phyloP scores from a whole-genome alignment of 352 stramenopile genomes.

The Pythium utonaiense region DNA sequence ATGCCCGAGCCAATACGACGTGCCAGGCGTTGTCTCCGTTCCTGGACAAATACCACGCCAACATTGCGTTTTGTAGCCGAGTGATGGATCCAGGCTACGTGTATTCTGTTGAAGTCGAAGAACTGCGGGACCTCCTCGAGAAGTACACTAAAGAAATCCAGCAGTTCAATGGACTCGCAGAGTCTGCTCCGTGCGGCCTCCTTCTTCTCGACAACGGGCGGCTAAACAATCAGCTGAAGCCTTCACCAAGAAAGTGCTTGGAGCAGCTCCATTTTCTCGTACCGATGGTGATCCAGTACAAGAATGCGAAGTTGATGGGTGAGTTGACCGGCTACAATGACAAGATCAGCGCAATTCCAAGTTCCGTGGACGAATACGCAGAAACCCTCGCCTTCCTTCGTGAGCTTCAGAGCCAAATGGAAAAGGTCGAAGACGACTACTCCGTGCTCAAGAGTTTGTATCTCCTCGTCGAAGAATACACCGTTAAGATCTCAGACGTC shows the following conservation, averaged over 20 bases:
- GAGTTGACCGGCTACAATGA: constrained; percentile 58
- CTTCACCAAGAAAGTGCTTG: constrained; percentile 60
- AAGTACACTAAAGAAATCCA: constrained; percentile 62
- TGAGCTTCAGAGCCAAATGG: constrained; percentile 45
- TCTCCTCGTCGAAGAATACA: constrained; percentile 64
- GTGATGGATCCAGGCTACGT: constrained; percentile 30
- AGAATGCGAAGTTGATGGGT: constrained; percentile 55
- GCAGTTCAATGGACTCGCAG: constrained; percentile 47
- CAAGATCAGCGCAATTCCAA: constrained; percentile 64
- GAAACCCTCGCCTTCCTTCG: constrained; percentile 53
- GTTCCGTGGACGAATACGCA: constrained; percentile 68
- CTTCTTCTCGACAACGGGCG: constrained; percentile 56
- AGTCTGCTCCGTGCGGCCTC: constrained; percentile 42
- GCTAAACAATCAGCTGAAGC: constrained; percentile 59
- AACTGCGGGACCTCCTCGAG: constrained; percentile 54
- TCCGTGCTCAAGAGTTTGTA: constrained; percentile 50
- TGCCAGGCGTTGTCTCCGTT: constrained; percentile 65
- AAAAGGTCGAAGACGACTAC: constrained; percentile 54
- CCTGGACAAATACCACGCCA: constrained; percentile 68
- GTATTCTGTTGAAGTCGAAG: constrained; percentile 36
- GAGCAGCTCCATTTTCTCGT: constrained; percentile 53
- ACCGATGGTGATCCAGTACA: constrained; percentile 51
- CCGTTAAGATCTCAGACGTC: constrained; percentile 55
- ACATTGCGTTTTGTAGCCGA: constrained; percentile 52
- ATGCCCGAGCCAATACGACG: constrained; percentile 45